A percentile compares a stretch with the other conserved stretches of the same genome.
Evolutionary conservation across 2,329 filamentous ascomycete species (phyloP).

Genomic region (Colletotrichum zoysiae): DNA sequence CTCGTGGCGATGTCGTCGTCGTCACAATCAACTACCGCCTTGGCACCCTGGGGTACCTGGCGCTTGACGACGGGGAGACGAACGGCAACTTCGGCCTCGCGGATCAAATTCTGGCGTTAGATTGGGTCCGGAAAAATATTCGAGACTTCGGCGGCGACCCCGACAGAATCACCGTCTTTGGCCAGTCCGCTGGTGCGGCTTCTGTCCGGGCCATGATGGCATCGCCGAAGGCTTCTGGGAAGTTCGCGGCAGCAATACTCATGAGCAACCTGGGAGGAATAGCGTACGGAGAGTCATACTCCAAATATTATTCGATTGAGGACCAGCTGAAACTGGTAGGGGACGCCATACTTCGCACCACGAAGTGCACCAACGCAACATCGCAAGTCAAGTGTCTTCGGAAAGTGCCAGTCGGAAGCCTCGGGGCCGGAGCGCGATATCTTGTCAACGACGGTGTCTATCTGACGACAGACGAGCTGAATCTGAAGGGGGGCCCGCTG

Average conservation of each 20-base stretch:
- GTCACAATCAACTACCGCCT: conserved; percentile 73
- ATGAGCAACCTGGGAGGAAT: conserved; percentile 57
- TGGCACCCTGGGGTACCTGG: conserved; percentile 69
- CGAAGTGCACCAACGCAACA: conserved; percentile 63
- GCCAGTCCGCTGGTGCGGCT: conserved; percentile 65
- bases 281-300: conserved; percentile 69
- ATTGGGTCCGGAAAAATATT: conserved; percentile 65
- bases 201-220: conserved; percentile 65
- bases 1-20: conserved; percentile 63
- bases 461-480: conserved; percentile 60
- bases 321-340: conserved; percentile 63
- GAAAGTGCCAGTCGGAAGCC: conserved; percentile 55
- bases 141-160: conserved; percentile 68
- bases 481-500: conserved; percentile 60
- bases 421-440: conserved; percentile 60
- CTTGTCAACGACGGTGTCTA: conserved; percentile 71
- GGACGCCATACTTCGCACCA: conserved; percentile 62
- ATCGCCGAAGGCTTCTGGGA: conserved; percentile 59
- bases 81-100: conserved; percentile 64
- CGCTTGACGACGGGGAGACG: conserved; percentile 59
- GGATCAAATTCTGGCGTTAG: conserved; percentile 62
- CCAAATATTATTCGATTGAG: conserved; percentile 68
- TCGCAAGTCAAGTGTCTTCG: conserved; percentile 67
- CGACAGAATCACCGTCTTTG: conserved; percentile 67
- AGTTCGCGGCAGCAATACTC: conserved; percentile 62